Evolutionary conservation across 495 filamentous ascomycete species (phyloP), one percentile per base, ranked within the genome.

Genomic region (Neurospora terricola): DNA sequence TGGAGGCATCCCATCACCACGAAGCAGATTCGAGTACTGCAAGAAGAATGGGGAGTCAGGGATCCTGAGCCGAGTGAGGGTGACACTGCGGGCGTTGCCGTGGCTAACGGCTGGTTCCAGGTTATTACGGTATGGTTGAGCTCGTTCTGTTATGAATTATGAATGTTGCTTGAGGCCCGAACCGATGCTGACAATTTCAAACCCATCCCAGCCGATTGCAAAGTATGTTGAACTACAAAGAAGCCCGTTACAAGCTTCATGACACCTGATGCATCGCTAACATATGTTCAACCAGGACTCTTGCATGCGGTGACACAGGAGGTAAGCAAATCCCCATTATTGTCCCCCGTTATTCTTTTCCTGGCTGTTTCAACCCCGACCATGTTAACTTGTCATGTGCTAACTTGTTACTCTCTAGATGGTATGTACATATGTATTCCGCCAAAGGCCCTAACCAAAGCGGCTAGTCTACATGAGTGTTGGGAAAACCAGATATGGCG

Each of bases 1-100:
- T 97, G 91, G 91, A 83, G 84, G 70, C 92, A 97, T 81, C 94
- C 94, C 21, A 81, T 97, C 45, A 97, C 94, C 0, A 83, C 78
- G 68, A 87, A 88, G 74, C 92, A 96, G 71, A 79, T 97, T 11
- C 76, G 78, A n/a, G 81, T 91, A 0, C 81, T 97, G 42, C 83
- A 88, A 72, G 88, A 91, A n/a, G 91, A 94, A 70, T 94, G 92
- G 92, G 89, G 87, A 39, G 81, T 88, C 72, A 77, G 93, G 72
- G 83, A 87, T 40, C 40, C 43, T 1, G n/a, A 62, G 8, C 27
- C 39, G 21, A 89, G 88, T 85, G 86, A 83, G 10, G 77, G 84
- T 62, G 81, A 82, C 4, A 70, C 70, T 12, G 80, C 12, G 11
- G 38, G 38, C 2, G 43, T 27, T n/a, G 43, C 69, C 42, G 54